phyloP scores from a whole-genome alignment of 441 rosid species.

The Isatis lusitanica region DNA sequence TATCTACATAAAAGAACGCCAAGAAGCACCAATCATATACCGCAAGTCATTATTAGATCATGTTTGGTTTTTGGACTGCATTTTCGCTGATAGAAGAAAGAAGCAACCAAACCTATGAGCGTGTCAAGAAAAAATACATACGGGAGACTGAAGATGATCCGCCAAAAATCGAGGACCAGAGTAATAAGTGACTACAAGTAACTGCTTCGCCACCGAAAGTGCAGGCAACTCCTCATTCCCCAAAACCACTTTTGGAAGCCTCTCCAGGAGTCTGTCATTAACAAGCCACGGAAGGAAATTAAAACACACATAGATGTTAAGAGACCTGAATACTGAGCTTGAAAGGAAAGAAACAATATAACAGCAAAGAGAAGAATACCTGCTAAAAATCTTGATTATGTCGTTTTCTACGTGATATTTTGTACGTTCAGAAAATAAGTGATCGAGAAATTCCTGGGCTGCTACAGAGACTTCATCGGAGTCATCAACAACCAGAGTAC shows the following conservation, averaged over 20 bases:
- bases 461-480: slow-evolving; percentile 62
- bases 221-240: slow-evolving; percentile 73
- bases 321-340: slow-evolving; percentile 9
- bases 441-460: slow-evolving; percentile 67
- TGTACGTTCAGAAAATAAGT: slow-evolving; percentile 45
- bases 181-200: slow-evolving; percentile 73
- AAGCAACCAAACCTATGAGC: slow-evolving; percentile 26
- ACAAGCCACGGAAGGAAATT: neutral
- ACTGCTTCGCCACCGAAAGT: slow-evolving; percentile 70
- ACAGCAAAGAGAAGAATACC: slow-evolving; percentile 50
- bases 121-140: slow-evolving; percentile 46
- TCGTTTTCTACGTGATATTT: slow-evolving; percentile 52
- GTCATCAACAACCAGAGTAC: slow-evolving; percentile 78
- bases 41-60: slow-evolving; percentile 4
- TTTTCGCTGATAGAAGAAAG: slow-evolving; percentile 16
- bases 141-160: slow-evolving; percentile 84
- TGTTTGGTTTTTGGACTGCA: neutral
- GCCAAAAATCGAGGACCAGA: slow-evolving; percentile 78
- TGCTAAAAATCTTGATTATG: slow-evolving; percentile 60
- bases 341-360: slow-evolving; percentile 22
- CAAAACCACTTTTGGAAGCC: slow-evolving; percentile 86
- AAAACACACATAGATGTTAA: neutral
- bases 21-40: slow-evolving; percentile 15
- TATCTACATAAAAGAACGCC: slow-evolving; percentile 47
- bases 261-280: slow-evolving; percentile 70